phyloP scores from a whole-genome alignment of 192 early-diverging fungal genomes.

The Phycomyces nitens region DNA sequence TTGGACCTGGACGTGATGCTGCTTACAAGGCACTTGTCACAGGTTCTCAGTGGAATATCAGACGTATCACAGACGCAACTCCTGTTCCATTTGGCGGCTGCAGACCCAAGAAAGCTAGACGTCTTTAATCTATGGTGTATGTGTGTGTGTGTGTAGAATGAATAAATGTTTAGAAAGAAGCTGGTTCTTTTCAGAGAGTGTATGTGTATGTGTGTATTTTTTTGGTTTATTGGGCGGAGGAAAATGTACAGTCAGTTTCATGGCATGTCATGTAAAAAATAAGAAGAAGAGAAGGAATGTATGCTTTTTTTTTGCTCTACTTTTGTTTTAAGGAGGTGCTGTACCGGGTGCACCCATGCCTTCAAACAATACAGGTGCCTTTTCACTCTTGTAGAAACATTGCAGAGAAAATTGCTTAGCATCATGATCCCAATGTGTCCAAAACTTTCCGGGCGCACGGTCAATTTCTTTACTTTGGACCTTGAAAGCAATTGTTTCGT shows the following conservation, averaged over 20 bases:
- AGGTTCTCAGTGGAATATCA: slow-evolving; percentile 68
- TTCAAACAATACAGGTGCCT: slow-evolving; percentile 28
- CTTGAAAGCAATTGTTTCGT: slow-evolving; percentile 93
- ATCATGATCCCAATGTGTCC: slow-evolving; percentile 94
- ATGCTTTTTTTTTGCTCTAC: not conserved
- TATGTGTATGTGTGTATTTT: too few relatives aligned
- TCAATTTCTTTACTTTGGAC: slow-evolving; percentile 94
- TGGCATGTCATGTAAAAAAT: not conserved
- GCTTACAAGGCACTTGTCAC: slow-evolving; percentile 81
- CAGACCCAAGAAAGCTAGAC: slow-evolving; percentile 83
- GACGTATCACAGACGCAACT: slow-evolving; percentile 82
- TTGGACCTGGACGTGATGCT: slow-evolving; percentile 88
- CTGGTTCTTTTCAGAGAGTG: too few relatives aligned
- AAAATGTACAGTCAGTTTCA: not conserved
- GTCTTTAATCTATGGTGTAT: slow-evolving; percentile 41
- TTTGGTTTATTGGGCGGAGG: too few relatives aligned
- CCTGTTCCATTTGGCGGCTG: slow-evolving; percentile 89
- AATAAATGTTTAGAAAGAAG: too few relatives aligned
- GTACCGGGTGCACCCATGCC: slow-evolving; percentile 15
- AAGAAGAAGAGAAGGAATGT: not conserved
- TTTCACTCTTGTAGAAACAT: slow-evolving; percentile 83
- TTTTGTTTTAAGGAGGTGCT: slow-evolving; percentile 7
- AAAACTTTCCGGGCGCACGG: slow-evolving; percentile 78
- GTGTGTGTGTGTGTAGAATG: not conserved
- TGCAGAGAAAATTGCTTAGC: slow-evolving; percentile 84